A percentile compares a stretch with the other conserved stretches of the same genome.
These are phyloP conservation scores for Globisporangium solare DNA, from an alignment of 352 stramenopile species.

Conservation along the genomic window DNA sequence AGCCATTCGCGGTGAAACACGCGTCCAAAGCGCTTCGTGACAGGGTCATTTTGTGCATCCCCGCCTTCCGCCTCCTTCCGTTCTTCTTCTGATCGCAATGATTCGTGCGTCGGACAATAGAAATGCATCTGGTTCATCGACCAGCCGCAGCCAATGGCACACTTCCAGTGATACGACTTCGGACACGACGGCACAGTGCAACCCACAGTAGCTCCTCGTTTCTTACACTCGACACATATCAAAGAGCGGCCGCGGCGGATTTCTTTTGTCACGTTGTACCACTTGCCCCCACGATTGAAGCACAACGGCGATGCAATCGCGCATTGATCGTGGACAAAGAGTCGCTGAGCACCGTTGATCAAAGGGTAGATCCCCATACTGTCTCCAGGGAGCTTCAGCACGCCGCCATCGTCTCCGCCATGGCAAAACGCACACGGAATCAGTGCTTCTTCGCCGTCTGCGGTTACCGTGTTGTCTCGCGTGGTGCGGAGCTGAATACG, in stretches of 20 bases:
- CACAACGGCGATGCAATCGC: slow-evolving; percentile 78
- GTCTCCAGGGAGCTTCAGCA: slow-evolving; percentile 77
- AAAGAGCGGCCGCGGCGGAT: slow-evolving; percentile 73
- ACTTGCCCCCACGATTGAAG: slow-evolving; percentile 71
- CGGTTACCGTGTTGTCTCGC: slow-evolving; percentile 17
- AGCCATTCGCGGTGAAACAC: slow-evolving; percentile 78
- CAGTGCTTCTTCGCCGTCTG: slow-evolving; percentile 33
- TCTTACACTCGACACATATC: slow-evolving; percentile 59
- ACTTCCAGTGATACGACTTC: slow-evolving; percentile 83
- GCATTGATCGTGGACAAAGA: slow-evolving; percentile 87
- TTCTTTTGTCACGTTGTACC: slow-evolving; percentile 84
- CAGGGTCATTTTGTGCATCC: slow-evolving; percentile 30
- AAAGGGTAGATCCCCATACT: slow-evolving; percentile 69
- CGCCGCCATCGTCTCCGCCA: slow-evolving; percentile 53
- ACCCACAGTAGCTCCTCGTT: slow-evolving; percentile 72
- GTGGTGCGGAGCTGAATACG: slow-evolving; percentile 27
- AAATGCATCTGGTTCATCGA: slow-evolving; percentile 78
- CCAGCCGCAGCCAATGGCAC: slow-evolving; percentile 65
- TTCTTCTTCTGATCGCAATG: slow-evolving; percentile 25
- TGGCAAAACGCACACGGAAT: slow-evolving; percentile 82
- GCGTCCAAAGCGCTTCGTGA: slow-evolving; percentile 60
- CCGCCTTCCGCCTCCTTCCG: slow-evolving; percentile 19
- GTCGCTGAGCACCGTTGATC: slow-evolving; percentile 54
- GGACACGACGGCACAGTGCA: slow-evolving; percentile 59
- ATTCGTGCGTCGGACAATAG: slow-evolving; percentile 66